phyloP scores from a whole-genome alignment of 2,329 filamentous ascomycete genomes.

The Alternaria gaisen region DNA sequence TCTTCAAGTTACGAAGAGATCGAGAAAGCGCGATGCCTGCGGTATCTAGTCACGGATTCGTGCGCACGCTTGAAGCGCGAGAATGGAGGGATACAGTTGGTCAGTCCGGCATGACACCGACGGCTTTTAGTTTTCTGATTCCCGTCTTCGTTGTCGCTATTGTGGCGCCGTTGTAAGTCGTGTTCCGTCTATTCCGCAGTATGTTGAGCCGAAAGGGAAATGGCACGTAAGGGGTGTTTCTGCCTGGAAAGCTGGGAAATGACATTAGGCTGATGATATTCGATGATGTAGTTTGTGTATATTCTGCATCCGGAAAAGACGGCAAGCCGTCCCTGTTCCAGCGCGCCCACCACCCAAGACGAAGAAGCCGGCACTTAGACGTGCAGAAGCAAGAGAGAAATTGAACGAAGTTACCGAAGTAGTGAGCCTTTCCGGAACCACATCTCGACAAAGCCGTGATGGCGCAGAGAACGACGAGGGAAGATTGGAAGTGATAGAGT shows the following conservation, averaged over 20 bases:
- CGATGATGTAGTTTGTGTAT: slow-evolving; percentile 26
- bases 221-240: not conserved
- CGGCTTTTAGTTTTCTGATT: slow-evolving; percentile 40
- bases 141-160: slow-evolving; percentile 42
- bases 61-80: slow-evolving; percentile 15
- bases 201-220: not conserved
- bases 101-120: slow-evolving; percentile 36
- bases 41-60: slow-evolving; percentile 8
- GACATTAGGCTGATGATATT: not conserved
- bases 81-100: slow-evolving; percentile 30
- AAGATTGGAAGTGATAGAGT: slow-evolving; percentile 13
- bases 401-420: slow-evolving; percentile 35
- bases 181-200: not conserved
- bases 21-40: slow-evolving; percentile 20
- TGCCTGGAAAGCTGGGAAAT: not conserved
- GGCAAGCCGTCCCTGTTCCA: slow-evolving; percentile 12
- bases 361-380: slow-evolving; percentile 30
- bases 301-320: slow-evolving; percentile 32
- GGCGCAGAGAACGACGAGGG: slow-evolving; percentile 4
- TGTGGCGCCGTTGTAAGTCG: slow-evolving; percentile 40
- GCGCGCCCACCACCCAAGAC: slow-evolving; percentile 3
- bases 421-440: slow-evolving; percentile 8
- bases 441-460: not conserved
- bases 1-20: not conserved
- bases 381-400: slow-evolving; percentile 34